Evolutionary conservation across 2,329 filamentous ascomycete genomes (phyloP), one percentile per base, ranked within the genome.

Genomic region (Pseudogymnoascus sp.): DNA sequence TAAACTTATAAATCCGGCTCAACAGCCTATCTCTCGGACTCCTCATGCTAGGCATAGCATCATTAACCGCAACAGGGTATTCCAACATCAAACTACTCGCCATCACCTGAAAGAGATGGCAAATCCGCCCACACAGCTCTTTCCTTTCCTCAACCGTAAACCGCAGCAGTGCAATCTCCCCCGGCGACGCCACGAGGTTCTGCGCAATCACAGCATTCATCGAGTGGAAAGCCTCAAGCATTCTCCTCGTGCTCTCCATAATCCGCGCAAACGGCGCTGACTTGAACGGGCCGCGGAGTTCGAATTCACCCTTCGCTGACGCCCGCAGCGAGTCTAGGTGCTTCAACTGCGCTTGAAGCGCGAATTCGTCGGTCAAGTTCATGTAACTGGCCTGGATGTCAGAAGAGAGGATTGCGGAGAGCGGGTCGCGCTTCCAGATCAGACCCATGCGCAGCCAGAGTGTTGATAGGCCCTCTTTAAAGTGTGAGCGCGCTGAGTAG

Each of bases 191-290:
- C 39, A 83, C 83, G 10, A 87, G 79, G 65, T 93, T 90, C 71
- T 93, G 93, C 71, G 89, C 83, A 39, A 96, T 92, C 66, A 97
- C 87, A 10, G 97, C 85, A 67, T 93, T 96, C 91, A 99, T 96
- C 61, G 93, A 91, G 72, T 97, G 93, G 75, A 99, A 97, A 39
- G 91, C 88, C 75, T 97, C 93, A 4, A 97, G 85, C 76, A 97
- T 90, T 62, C 89, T 86, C 66, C 88, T 87, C 0, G 93, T 96
- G 8, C 88, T 88, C 21, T 85, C 83, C 72, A 97, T 83, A 64
- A 97, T 89, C 37, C 86, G 84, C 4, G 83, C 84, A 73, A 90
- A 93, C 14, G 85, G 82, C 47, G 83, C 84, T 67, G 87, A 83
- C 1, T 92, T 91, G 70, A 99, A 99, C 0, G 93, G 91, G 0